Conservation (phyloP, 2,329 filamentous ascomycete genomes). For the Ilyonectria destructans region DNA sequence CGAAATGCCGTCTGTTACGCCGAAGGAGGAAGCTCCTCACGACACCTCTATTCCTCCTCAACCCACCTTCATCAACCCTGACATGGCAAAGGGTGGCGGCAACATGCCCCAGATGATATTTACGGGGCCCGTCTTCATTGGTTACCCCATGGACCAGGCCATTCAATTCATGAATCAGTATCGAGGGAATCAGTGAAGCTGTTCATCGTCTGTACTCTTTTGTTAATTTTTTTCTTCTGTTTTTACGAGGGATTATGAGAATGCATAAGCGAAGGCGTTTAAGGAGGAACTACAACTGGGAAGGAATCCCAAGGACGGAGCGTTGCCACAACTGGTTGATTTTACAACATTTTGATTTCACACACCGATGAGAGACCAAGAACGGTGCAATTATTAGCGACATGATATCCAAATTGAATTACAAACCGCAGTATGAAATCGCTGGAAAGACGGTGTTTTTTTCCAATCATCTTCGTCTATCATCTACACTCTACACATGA, state of each 20-base stretch:
- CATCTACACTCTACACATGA: slow-evolving; percentile 9
- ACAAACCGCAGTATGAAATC: slow-evolving; percentile 23
- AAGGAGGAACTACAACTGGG: slow-evolving; percentile 21
- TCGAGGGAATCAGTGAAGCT: slow-evolving; percentile 51
- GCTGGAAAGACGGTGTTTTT: not conserved
- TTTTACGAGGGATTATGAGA: slow-evolving; percentile 34
- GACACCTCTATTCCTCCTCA: slow-evolving; percentile 50
- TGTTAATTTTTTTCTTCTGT: slow-evolving; percentile 28
- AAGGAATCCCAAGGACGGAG: slow-evolving; percentile 26
- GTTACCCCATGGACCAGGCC: slow-evolving; percentile 89
- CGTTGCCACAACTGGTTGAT: slow-evolving; percentile 32
- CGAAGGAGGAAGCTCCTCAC: slow-evolving; percentile 43
- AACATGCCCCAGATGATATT: slow-evolving; percentile 82
- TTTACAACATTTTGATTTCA: slow-evolving; percentile 6
- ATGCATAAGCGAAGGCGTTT: slow-evolving; percentile 54
- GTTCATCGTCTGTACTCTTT: slow-evolving; percentile 23
- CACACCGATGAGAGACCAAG: slow-evolving; percentile 19
- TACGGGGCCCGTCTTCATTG: slow-evolving; percentile 94
- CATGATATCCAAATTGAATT: slow-evolving; percentile 45
- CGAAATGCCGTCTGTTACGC: slow-evolving; percentile 37
- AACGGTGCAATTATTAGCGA: slow-evolving; percentile 32
- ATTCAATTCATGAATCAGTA: slow-evolving; percentile 80
- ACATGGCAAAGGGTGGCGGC: slow-evolving; percentile 51
- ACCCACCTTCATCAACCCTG: slow-evolving; percentile 69
- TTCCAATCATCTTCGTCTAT: slow-evolving; percentile 27